A percentile compares a stretch with the other conserved stretches of the same genome.
These are phyloP conservation scores for Komagataella populi DNA, from an alignment of 805 yeast species.

Conservation along the genomic window DNA sequence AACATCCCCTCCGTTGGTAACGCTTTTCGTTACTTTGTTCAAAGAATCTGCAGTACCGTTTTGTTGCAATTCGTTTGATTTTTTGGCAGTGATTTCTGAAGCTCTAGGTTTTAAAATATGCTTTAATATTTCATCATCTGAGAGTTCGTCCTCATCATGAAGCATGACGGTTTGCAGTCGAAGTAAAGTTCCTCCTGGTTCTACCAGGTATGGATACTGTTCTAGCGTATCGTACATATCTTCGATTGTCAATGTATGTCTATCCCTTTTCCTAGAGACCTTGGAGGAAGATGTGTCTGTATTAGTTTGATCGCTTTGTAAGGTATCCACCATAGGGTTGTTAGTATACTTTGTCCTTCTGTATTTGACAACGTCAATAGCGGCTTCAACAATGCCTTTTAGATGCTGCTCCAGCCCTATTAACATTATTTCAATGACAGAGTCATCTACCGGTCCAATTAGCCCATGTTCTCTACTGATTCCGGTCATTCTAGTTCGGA, in stretches of 20 bases:
- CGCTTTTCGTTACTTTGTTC: background rate
- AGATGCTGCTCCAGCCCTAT: conserved; percentile 78
- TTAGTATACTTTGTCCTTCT: conserved; percentile 32
- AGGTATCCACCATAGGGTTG: conserved; percentile 17
- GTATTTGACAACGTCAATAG: conserved; percentile 58
- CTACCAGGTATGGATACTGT: conserved; percentile 53
- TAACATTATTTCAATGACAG: conserved; percentile 61
- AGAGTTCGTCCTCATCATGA: conserved; percentile 37
- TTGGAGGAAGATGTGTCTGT: conserved; percentile 5
- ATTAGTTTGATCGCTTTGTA: background rate
- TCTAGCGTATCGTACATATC: conserved; percentile 54
- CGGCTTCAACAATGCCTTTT: conserved; percentile 57
- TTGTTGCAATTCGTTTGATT: background rate
- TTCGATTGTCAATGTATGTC: conserved; percentile 42
- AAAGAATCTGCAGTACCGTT: background rate
- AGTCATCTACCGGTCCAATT: conserved; percentile 65
- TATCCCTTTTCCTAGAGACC: conserved; percentile 8
- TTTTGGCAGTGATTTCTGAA: background rate
- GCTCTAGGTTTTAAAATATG: background rate
- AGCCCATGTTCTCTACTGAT: conserved; percentile 84
- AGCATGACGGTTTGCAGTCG: conserved; percentile 35
- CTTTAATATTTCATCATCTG: background rate
- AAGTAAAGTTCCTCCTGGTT: conserved; percentile 49
- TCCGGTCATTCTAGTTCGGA: conserved; percentile 62
- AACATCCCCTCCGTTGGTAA: background rate